These are phyloP conservation scores for Penicillium brasilianum DNA, from an alignment of 2,329 filamentous ascomycete species.

Conservation along the genomic window DNA sequence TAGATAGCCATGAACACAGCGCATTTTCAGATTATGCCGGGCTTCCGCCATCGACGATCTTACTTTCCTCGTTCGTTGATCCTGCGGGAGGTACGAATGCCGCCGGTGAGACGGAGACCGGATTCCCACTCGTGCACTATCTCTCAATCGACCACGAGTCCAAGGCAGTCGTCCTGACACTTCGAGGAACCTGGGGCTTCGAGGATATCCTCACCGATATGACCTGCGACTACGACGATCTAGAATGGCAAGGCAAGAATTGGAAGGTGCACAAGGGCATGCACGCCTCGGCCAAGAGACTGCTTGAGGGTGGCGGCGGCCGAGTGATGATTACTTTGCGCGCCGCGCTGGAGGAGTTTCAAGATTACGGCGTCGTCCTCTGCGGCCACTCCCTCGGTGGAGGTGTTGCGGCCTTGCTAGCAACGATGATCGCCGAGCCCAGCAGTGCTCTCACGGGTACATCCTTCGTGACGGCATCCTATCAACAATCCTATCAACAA, in stretches of 20 bases:
- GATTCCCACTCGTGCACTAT: slow-evolving; percentile 74
- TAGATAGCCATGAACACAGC: slow-evolving; percentile 50
- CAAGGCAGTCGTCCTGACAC: slow-evolving; percentile 73
- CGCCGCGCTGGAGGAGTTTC: slow-evolving; percentile 68
- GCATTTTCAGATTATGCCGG: slow-evolving; percentile 54
- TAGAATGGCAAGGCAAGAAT: slow-evolving; percentile 61
- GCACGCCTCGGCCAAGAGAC: slow-evolving; percentile 70
- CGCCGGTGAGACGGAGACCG: slow-evolving; percentile 67
- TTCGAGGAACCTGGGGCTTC: slow-evolving; percentile 73
- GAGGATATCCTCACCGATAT: slow-evolving; percentile 75
- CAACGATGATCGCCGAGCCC: slow-evolving; percentile 72
- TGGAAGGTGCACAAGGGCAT: slow-evolving; percentile 78
- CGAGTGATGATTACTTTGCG: slow-evolving; percentile 69
- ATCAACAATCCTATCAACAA: slow-evolving; percentile 39
- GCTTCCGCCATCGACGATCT: slow-evolving; percentile 52
- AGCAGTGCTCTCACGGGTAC: slow-evolving; percentile 54
- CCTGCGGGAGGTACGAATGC: slow-evolving; percentile 69
- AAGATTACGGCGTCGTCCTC: slow-evolving; percentile 71
- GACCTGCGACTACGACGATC: slow-evolving; percentile 73
- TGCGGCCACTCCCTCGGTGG: slow-evolving; percentile 73
- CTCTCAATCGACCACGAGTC: slow-evolving; percentile 73
- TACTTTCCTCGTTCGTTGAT: slow-evolving; percentile 74
- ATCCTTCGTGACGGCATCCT: slow-evolving; percentile 66
- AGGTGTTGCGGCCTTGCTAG: slow-evolving; percentile 71
- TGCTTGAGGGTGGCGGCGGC: slow-evolving; percentile 70